These are phyloP conservation scores for Aspergillus coremiiformis DNA, from an alignment of 495 filamentous ascomycete genomes.

Conservation along the genomic window DNA sequence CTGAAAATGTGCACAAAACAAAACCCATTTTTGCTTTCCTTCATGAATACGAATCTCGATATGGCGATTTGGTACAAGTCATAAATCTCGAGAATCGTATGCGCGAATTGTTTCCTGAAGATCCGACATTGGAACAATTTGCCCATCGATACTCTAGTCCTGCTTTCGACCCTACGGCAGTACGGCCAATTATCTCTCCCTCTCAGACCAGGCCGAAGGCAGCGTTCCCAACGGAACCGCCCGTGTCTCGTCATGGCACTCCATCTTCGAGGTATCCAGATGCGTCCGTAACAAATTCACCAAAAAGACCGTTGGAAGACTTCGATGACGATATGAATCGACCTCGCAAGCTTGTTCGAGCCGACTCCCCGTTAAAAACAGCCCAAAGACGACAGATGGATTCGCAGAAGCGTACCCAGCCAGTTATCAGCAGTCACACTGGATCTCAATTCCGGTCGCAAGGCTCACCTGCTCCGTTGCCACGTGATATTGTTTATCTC, in stretches of 20 bases:
- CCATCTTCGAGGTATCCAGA: conserved; percentile 45
- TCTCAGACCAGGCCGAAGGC: conserved; percentile 63
- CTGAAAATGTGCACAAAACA: conserved; percentile 62
- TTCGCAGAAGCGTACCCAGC: conserved; percentile 55
- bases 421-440: conserved; percentile 27
- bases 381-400: conserved; percentile 74
- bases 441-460: conserved; percentile 36
- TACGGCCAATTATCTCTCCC: conserved; percentile 76
- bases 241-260: conserved; percentile 45
- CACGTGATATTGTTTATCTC: conserved; percentile 74
- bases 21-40: conserved; percentile 84
- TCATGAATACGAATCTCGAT: conserved; percentile 89
- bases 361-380: conserved; percentile 81
- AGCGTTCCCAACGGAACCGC: conserved; percentile 19
- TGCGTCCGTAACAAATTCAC: conserved; percentile 54
- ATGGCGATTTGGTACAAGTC: conserved; percentile 83
- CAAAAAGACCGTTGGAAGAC: conserved; percentile 73
- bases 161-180: conserved; percentile 65
- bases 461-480: conserved; percentile 48
- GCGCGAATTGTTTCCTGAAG: conserved; percentile 83
- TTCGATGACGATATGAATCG: conserved; percentile 58
- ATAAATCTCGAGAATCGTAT: conserved; percentile 86
- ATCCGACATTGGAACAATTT: conserved; percentile 69
- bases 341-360: conserved; percentile 74
- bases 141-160: conserved; percentile 62